phyloP scores from a whole-genome alignment of 108 stramenopile genomes.

The Nitzschia sp. region DNA sequence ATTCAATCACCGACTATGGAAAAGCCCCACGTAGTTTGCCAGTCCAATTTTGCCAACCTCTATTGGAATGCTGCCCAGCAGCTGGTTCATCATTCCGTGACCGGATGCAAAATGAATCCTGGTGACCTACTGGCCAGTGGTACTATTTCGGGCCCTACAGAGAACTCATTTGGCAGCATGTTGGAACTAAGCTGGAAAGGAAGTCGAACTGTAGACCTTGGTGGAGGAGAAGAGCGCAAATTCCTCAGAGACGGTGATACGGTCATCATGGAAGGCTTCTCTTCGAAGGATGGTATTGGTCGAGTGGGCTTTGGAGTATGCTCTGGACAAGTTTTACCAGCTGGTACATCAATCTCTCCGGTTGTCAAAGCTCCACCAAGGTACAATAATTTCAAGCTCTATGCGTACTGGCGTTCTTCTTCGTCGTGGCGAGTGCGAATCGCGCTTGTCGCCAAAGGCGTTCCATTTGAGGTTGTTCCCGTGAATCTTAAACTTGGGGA shows the following conservation, averaged over 20 bases:
- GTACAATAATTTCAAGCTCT: constrained; percentile 65
- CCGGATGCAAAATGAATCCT: constrained; percentile 86
- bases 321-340: constrained; percentile 64
- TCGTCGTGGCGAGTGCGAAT: constrained; percentile 76
- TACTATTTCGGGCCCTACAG: constrained; percentile 79
- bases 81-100: constrained; percentile 89
- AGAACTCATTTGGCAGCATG: constrained; percentile 78
- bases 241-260: constrained; percentile 90
- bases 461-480: constrained; percentile 53
- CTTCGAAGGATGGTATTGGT: constrained; percentile 57
- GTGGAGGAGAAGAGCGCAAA: constrained; percentile 51
- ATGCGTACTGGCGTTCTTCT: constrained; percentile 65
- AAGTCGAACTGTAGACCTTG: constrained; percentile 56
- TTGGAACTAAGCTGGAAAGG: constrained; percentile 91
- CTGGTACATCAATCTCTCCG: constrained; percentile 20
- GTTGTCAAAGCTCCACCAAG: constrained; percentile 1
- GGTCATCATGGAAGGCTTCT: constrained; percentile 80
- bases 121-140: constrained; percentile 90
- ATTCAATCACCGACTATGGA: constrained; percentile 47
- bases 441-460: constrained; percentile 64
- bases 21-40: constrained; percentile 48
- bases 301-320: constrained; percentile 70
- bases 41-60: constrained; percentile 74
- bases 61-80: constrained; percentile 93
- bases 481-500: constrained; percentile 43